Base-by-base conservation (phyloP, 2,329 filamentous ascomycete species). In the Penicillium sp. region DNA sequence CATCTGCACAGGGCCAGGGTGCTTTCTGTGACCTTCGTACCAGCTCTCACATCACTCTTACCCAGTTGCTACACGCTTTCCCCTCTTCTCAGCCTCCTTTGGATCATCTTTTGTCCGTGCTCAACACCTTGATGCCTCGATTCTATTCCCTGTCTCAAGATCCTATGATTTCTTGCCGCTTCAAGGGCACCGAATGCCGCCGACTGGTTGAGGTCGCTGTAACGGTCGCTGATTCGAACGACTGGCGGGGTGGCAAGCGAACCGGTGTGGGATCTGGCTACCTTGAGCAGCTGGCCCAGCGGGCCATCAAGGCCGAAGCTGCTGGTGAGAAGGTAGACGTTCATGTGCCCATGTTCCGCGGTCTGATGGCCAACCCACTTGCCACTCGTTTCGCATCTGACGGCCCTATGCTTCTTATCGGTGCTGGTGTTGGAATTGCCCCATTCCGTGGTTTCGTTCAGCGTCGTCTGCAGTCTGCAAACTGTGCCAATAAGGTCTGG, bases 61-160 rank as follows among this genome's bases (percentile, higher is more conserved):
- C 88, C 16, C 95, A 98, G 77, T 83, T 99, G 7, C 84, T 99
- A 29, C 83, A 89, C 69, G 95, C 95, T 1, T 99, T 99, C 80
- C 92, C 95, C 2, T 96, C 91, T 41, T 86, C 91, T 7, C 90
- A 91, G 71, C 95, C 95, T 52, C 92, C 93, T 4, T 81, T 99
- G 66, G 90, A 95, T 53, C 81, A 87, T 58, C 81, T 99, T 11
- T 83, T 97, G 35, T 90, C 90, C 2, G 84, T 89, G 44, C 84
- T 97, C 52, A 90, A 90, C 67, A 90, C 91, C 48, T 83, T 98
- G 51, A 98, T 98, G 93, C 95, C 95, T 3, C 90, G 95, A 58
- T 99, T 99, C 80, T 99, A 99, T 79, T 98, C 93, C 4, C 86
- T 99, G 14, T 97, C 93, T 53, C 97, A 96, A 73, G 95, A 99